A percentile compares a stretch with the other conserved stretches of the same genome.
phyloP scores from a whole-genome alignment of 495 filamentous ascomycete species.

The Patellaria atrata region DNA sequence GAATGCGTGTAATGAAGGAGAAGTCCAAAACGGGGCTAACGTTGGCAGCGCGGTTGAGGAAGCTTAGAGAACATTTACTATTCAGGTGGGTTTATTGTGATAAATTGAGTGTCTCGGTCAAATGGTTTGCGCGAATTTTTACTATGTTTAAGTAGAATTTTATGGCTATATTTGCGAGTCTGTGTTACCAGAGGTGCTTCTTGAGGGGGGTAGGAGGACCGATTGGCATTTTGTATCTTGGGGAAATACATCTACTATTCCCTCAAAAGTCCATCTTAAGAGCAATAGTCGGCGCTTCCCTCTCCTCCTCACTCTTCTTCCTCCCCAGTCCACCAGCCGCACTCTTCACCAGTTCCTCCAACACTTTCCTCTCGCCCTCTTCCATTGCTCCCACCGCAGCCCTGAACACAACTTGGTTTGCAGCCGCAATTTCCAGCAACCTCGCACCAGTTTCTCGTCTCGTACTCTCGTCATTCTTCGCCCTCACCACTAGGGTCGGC shows the following conservation, averaged over 20 bases:
- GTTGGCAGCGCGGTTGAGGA: no score
- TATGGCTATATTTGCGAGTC: no score
- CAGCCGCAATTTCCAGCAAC: slow-evolving; percentile 67
- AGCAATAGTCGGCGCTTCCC: slow-evolving; percentile 69
- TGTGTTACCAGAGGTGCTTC: no score
- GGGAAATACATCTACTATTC: slow-evolving; percentile 1
- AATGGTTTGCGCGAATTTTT: no score
- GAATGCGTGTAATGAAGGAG: no score
- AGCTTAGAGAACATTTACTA: no score
- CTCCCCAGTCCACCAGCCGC: slow-evolving; percentile 33
- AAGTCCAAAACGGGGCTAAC: no score
- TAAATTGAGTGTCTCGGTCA: no score
- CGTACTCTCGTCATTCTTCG: slow-evolving; percentile 34
- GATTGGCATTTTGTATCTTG: no score
- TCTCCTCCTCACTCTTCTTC: slow-evolving; percentile 32
- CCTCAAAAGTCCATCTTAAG: slow-evolving; percentile 76
- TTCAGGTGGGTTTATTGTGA: no score
- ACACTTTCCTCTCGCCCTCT: slow-evolving; percentile 51
- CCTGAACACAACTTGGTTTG: slow-evolving; percentile 58
- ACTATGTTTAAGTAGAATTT: no score
- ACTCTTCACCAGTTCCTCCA: slow-evolving; percentile 74
- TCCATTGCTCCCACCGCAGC: slow-evolving; percentile 59
- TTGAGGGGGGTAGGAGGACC: no score
- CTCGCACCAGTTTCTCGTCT: slow-evolving; percentile 58
- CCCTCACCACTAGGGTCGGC: slow-evolving; percentile 64